Evolutionary conservation across 768 basidiomycete species (phyloP).

Genomic region (Chalciporus chontae): DNA sequence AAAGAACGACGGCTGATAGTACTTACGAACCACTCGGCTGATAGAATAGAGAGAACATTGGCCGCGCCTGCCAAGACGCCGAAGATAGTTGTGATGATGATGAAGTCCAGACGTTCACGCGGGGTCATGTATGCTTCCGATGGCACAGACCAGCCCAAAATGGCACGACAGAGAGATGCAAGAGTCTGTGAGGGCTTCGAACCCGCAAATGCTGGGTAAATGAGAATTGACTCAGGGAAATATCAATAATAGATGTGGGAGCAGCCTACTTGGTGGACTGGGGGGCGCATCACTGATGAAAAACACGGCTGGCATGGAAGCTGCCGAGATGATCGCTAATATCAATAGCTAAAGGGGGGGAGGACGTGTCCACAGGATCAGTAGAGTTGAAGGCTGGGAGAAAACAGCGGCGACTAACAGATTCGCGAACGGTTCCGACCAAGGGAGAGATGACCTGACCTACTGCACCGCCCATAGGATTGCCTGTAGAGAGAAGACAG

Average conservation of each 20-base stretch:
- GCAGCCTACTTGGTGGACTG: conserved; percentile 71
- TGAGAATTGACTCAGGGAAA: background rate
- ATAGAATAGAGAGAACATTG: conserved; percentile 63
- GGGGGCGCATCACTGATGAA: conserved; percentile 62
- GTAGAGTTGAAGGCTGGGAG: conserved; percentile 26
- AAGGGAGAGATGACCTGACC: conserved; percentile 73
- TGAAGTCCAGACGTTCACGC: conserved; percentile 70
- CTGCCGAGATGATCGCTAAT: conserved; percentile 70
- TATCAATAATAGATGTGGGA: background rate
- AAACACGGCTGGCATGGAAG: conserved; percentile 52
- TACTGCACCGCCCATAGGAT: conserved; percentile 69
- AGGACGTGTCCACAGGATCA: background rate
- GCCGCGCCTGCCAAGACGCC: conserved; percentile 63
- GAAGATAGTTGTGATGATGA: conserved; percentile 56
- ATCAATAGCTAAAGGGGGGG: conserved; percentile 51
- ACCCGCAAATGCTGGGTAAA: conserved; percentile 57
- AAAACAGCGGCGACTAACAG: conserved; percentile 44
- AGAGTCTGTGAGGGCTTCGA: conserved; percentile 57
- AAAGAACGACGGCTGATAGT: conserved; percentile 28
- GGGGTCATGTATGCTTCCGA: conserved; percentile 53
- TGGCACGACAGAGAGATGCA: conserved; percentile 47
- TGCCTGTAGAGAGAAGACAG: conserved; percentile 46
- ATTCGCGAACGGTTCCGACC: conserved; percentile 48
- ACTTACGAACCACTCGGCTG: conserved; percentile 65
- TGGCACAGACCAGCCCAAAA: conserved; percentile 42